These are phyloP conservation scores for Alternaria arborescens DNA, from an alignment of 2,329 filamentous ascomycete species.

Conservation along the genomic window DNA sequence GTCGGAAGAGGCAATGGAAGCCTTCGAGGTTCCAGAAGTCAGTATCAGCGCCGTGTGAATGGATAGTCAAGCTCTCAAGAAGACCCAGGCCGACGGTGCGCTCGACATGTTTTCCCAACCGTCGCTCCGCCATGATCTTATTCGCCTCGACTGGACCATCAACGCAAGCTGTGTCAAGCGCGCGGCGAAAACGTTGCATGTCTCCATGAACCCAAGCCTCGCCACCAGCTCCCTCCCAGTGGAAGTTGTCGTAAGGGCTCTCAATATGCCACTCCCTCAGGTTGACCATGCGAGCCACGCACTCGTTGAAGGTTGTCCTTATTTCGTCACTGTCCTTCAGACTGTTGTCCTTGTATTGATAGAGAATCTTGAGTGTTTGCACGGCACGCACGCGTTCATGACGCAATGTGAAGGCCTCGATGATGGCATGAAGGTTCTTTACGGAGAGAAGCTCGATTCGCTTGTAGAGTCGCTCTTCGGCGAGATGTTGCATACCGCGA, in stretches of 20 bases:
- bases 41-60: constrained; percentile 43
- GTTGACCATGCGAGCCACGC: constrained; percentile 40
- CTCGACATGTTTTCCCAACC: constrained; percentile 20
- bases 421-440: constrained; percentile 35
- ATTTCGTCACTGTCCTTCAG: constrained; percentile 32
- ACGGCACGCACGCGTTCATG: constrained; percentile 40
- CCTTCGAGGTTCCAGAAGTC: constrained; percentile 46
- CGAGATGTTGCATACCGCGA: constrained; percentile 38
- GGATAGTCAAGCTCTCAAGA: constrained; percentile 43
- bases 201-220: constrained; percentile 44
- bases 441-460: constrained; percentile 41
- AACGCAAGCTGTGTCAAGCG: constrained; percentile 38
- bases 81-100: constrained; percentile 36
- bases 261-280: constrained; percentile 46
- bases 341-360: constrained; percentile 31
- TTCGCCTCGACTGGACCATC: constrained; percentile 25
- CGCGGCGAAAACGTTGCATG: constrained; percentile 43
- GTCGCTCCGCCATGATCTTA: constrained; percentile 22
- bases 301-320: constrained; percentile 40
- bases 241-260: constrained; percentile 48
- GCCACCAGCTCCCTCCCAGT: constrained; percentile 38
- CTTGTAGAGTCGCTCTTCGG: constrained; percentile 46
- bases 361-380: constrained; percentile 45
- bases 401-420: constrained; percentile 34
- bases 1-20: constrained; percentile 47